Evolutionary conservation across 257 asterid genomes (phyloP), one percentile per base, ranked within the genome.

Genomic region (Solanum appendiculatum): DNA sequence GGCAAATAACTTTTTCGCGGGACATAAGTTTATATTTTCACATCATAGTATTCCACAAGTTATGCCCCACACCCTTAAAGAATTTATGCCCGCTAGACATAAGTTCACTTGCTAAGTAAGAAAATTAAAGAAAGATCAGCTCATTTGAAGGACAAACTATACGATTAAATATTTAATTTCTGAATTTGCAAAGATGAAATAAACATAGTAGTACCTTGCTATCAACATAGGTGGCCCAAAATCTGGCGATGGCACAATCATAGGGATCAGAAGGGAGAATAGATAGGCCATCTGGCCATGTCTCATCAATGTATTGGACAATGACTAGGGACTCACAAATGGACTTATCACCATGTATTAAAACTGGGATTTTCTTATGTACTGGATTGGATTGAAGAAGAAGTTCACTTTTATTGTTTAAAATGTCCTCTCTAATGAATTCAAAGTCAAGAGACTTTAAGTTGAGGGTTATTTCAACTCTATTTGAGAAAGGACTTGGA

Each of bases 321-420:
- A 93, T 90, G 78, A 92, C 73, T 8, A 90, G 91, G 20, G 96
- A 92, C 86, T 93, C 94, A 86, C 92, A 90, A 9, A 92, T 87
- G 86, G 69, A 66, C 73, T 51, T 60, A 46, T 84, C 69, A 44
- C 85, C 84, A 16, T 90, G 91, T 15, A 89, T 7, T 88, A 91
- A 91, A 74, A 94, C 92, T 0, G 96, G 96, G 44, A 91, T 40
- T 91, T 94, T 93, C 91, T 92, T 91, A 90, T 92, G 86, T 51
- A 91, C 84, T 1, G 93, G 96, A 58, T 92, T 93, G 48, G 85
- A 84, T 85, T 91, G 86, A 23, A 93, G 84, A 16, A 93, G 93
- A 16, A 88, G 89, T 66, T 91, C 94, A 27, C 88, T 85, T 88
- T 93, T 90, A 7, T 93, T 90, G 3, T 82, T 85, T 10, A 70